phyloP scores from a whole-genome alignment of 1,139 yeast species.

The Sugiyamaella sp. region DNA sequence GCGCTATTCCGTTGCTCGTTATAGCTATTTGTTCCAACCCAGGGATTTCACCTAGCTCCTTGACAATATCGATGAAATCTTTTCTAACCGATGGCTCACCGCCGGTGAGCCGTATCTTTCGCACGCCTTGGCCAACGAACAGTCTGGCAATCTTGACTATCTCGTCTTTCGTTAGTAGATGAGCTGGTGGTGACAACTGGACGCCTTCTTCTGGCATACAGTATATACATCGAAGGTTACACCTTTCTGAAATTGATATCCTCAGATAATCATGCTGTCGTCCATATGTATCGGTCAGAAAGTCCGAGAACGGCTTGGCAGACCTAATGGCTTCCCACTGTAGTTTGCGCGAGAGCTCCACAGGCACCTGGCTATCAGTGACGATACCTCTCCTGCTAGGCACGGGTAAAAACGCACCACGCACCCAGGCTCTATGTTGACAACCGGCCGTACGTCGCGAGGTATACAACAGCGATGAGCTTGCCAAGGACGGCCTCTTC shows the following conservation, averaged over 20 bases:
- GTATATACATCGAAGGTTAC: conserved; percentile 54
- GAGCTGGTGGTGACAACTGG: conserved; percentile 47
- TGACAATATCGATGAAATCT: conserved; percentile 50
- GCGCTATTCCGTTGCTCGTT: conserved; percentile 54
- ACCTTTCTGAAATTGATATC: conserved; percentile 54
- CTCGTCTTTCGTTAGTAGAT: conserved; percentile 48
- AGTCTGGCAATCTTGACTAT: conserved; percentile 47
- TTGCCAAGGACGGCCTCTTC: too few species aligned
- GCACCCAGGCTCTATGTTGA: too few species aligned
- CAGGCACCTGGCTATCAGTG: not conserved
- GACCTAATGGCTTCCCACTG: conserved; percentile 32
- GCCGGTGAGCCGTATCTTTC: conserved; percentile 54
- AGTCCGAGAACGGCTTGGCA: conserved; percentile 46
- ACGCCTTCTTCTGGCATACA: conserved; percentile 61
- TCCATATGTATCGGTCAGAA: conserved; percentile 49
- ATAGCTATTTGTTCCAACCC: conserved; percentile 52
- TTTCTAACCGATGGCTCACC: conserved; percentile 58
- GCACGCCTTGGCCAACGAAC: conserved; percentile 52
- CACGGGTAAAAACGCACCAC: too few species aligned
- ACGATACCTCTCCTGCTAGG: not conserved
- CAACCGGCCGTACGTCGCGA: too few species aligned
- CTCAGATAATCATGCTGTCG: conserved; percentile 53
- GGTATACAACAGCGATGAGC: too few species aligned
- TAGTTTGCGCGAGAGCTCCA: conserved; percentile 2
- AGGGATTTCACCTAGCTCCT: conserved; percentile 42